Conservation (phyloP, 2,329 filamentous ascomycete genomes). For the Colletotrichum viniferum region DNA sequence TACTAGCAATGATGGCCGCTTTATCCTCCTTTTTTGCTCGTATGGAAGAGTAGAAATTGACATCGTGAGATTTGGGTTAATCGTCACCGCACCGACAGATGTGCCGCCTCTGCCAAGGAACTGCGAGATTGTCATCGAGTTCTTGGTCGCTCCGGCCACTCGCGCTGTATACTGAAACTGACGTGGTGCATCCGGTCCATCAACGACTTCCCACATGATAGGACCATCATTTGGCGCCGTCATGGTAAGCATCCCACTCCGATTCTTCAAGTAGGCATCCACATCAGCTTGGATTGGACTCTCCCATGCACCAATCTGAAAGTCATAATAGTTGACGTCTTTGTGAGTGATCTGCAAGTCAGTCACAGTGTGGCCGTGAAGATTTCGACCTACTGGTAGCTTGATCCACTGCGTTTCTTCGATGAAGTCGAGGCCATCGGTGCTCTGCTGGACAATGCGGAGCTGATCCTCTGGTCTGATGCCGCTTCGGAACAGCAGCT, state of each 20-base stretch:
- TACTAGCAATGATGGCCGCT: neutral
- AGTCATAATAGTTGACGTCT: neutral
- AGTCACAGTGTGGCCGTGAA: neutral
- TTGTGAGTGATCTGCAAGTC: neutral
- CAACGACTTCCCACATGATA: neutral
- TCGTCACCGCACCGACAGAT: neutral
- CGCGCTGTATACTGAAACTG: neutral
- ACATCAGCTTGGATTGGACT: neutral
- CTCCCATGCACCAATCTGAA: neutral
- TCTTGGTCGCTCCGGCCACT: neutral
- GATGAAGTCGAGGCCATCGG: neutral
- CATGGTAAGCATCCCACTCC: neutral
- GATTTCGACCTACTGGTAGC: neutral
- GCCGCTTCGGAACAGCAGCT: neutral
- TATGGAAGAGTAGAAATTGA: neutral
- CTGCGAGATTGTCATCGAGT: neutral
- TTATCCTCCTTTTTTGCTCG: neutral
- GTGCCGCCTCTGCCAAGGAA: neutral
- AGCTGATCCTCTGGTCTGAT: neutral
- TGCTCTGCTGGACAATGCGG: neutral
- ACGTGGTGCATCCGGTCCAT: neutral
- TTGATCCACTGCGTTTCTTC: neutral
- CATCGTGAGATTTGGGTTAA: neutral
- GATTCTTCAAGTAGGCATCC: neutral
- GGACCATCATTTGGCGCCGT: neutral